Conservation (phyloP, 2,329 filamentous ascomycete genomes). For the Metarhizium guizhouense region DNA sequence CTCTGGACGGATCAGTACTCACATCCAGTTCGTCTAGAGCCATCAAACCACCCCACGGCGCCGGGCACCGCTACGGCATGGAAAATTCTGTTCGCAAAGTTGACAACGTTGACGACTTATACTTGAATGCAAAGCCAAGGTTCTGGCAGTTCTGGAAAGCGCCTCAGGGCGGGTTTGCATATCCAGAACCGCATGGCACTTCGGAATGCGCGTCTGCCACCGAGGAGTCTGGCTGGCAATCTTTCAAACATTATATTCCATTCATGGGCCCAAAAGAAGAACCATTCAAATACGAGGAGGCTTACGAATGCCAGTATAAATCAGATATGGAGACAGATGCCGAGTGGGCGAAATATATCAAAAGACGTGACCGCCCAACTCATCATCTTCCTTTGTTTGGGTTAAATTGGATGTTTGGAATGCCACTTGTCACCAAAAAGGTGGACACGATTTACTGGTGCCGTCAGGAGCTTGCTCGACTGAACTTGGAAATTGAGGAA, state of each 20-base stretch:
- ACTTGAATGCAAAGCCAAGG: constrained; percentile 31
- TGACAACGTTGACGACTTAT: constrained; percentile 40
- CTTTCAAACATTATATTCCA: constrained; percentile 39
- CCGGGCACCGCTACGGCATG: background rate
- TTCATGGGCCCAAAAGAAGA: constrained; percentile 37
- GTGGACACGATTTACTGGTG: constrained; percentile 94
- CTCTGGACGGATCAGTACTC: constrained; percentile 25
- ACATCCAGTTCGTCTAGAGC: constrained; percentile 30
- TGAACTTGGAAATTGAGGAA: constrained; percentile 86
- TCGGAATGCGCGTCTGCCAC: constrained; percentile 28
- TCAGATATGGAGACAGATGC: constrained; percentile 54
- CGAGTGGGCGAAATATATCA: constrained; percentile 76
- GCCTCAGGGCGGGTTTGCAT: constrained; percentile 50
- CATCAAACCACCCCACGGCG: constrained; percentile 5
- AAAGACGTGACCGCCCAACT: constrained; percentile 73
- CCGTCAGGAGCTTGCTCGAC: constrained; percentile 71
- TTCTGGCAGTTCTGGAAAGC: constrained; percentile 61
- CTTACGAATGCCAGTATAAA: constrained; percentile 51
- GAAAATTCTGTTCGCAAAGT: constrained; percentile 46
- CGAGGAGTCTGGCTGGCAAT: constrained; percentile 41
- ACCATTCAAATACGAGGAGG: constrained; percentile 48
- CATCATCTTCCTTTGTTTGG: constrained; percentile 61
- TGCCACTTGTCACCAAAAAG: constrained; percentile 79
- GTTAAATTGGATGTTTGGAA: constrained; percentile 62
- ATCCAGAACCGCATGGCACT: constrained; percentile 50